Evolutionary conservation across 1,284 basidiomycete genomes (phyloP).

Genomic region (Pisolithus thermaeus): DNA sequence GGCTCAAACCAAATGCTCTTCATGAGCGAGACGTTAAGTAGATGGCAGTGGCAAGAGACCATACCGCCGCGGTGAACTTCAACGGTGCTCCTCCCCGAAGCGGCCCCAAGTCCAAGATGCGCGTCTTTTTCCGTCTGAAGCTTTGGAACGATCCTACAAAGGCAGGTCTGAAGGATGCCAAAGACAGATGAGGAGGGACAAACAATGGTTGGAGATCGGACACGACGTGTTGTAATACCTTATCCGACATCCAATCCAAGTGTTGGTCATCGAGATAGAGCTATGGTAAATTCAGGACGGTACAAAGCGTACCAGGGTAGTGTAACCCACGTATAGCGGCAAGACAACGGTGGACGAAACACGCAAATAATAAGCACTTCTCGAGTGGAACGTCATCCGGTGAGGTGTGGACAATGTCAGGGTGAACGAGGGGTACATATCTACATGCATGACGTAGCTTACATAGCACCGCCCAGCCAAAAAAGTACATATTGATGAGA

Average conservation of each 20-base stretch:
- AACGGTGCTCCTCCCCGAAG: slow-evolving; percentile 48
- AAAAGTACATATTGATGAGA: too few relatives aligned
- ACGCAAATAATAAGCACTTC: slow-evolving; percentile 67
- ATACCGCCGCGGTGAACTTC: slow-evolving; percentile 73
- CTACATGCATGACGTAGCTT: neutral
- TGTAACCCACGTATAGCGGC: slow-evolving; percentile 59
- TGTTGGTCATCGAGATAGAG: slow-evolving; percentile 76
- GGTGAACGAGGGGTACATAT: too few relatives aligned
- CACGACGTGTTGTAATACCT: slow-evolving; percentile 62
- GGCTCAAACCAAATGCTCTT: neutral
- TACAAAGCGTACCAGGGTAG: neutral
- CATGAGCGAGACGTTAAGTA: too few relatives aligned
- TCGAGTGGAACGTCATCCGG: slow-evolving; percentile 45
- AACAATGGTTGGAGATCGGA: slow-evolving; percentile 66
- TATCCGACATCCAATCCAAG: slow-evolving; percentile 74
- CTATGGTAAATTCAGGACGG: slow-evolving; percentile 29
- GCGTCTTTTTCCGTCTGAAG: slow-evolving; percentile 52
- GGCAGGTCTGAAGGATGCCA: neutral
- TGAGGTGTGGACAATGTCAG: neutral
- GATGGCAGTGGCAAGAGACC: neutral
- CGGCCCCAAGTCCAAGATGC: slow-evolving; percentile 33
- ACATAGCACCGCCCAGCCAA: neutral
- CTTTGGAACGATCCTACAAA: slow-evolving; percentile 57
- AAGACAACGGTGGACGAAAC: slow-evolving; percentile 58
- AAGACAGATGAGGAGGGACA: slow-evolving; percentile 14